A percentile compares a stretch with the other conserved stretches of the same genome.
phyloP scores from a whole-genome alignment of 805 yeast species.

The Cephaloascus albidus region DNA sequence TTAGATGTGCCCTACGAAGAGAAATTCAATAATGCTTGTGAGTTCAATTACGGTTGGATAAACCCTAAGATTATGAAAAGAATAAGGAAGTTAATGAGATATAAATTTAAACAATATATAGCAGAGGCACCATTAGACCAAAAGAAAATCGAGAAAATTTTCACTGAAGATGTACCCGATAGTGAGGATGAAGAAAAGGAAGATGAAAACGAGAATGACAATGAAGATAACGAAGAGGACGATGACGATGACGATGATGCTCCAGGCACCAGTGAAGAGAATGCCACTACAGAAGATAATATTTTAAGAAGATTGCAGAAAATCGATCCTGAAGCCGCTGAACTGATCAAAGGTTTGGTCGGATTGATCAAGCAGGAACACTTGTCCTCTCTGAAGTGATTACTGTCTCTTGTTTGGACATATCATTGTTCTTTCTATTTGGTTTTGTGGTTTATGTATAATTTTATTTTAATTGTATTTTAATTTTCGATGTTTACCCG shows the following conservation, averaged over 20 bases:
- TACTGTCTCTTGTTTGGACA: too few species aligned
- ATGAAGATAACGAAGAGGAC: conserved; percentile 21
- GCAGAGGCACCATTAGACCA: conserved; percentile 37
- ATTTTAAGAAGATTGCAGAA: conserved; percentile 24
- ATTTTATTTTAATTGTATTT: too few species aligned
- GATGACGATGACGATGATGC: conserved; percentile 12
- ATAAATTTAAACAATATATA: conserved; percentile 57
- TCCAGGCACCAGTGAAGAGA: conserved; percentile 13
- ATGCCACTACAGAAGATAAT: conserved; percentile 13
- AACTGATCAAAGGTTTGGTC: conserved; percentile 16
- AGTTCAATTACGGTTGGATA: conserved; percentile 77
- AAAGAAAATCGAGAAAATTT: conserved; percentile 31
- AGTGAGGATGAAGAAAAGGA: conserved; percentile 6
- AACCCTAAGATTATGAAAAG: conserved; percentile 50
- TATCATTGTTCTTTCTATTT: too few species aligned
- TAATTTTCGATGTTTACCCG: too few species aligned
- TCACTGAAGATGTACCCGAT: conserved; percentile 21
- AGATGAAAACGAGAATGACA: conserved; percentile 4
- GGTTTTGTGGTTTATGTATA: too few species aligned
- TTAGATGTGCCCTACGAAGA: conserved; percentile 19
- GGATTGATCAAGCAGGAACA: conserved; percentile 28
- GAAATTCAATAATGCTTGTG: conserved; percentile 33
- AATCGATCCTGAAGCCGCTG: conserved; percentile 25
- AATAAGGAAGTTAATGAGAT: conserved; percentile 60
- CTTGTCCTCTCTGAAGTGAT: too few species aligned